Evolutionary conservation across 176 grass and related monocot species (phyloP).

Genomic region (Alloteropsis semialata): DNA sequence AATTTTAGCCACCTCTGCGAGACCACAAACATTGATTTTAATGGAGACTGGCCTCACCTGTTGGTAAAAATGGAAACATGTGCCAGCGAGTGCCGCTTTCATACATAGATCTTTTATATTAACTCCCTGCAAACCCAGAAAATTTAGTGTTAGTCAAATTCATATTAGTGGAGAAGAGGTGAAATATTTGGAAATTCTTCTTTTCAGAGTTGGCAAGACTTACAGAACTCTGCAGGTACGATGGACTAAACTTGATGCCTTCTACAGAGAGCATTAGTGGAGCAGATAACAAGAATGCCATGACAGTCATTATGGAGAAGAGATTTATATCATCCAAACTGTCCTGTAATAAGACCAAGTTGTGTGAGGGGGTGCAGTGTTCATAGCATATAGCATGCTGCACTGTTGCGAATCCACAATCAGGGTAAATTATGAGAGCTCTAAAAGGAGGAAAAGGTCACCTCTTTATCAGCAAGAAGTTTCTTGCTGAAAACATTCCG

Average conservation of each 20-base stretch:
- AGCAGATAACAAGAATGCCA: slow-evolving; percentile 80
- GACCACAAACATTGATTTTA: not conserved
- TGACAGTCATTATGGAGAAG: slow-evolving; percentile 89
- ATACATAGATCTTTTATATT: slow-evolving; percentile 67
- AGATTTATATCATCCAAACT: slow-evolving; percentile 85
- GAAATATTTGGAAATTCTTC: not conserved
- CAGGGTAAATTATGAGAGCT: not conserved
- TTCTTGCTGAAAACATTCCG: slow-evolving; percentile 94
- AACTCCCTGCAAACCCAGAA: slow-evolving; percentile 56
- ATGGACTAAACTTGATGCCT: slow-evolving; percentile 77
- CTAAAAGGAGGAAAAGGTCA: slow-evolving; percentile 7
- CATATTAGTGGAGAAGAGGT: slow-evolving; percentile 1
- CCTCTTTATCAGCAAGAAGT: slow-evolving; percentile 78
- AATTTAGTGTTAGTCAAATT: not conserved
- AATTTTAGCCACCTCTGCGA: not conserved
- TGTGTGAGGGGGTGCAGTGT: not conserved
- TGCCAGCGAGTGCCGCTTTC: slow-evolving; percentile 59
- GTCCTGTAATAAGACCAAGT: slow-evolving; percentile 48
- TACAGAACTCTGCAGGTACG: slow-evolving; percentile 71
- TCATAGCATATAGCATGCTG: not conserved
- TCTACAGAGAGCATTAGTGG: slow-evolving; percentile 70
- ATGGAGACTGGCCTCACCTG: slow-evolving; percentile 54
- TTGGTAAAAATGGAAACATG: slow-evolving; percentile 95
- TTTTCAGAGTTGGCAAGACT: slow-evolving; percentile 27
- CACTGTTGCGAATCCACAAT: not conserved